Percentiles rank a stretch among this genome's conserved stretches.
These are phyloP conservation scores for Styphnolobium japonicum DNA, from an alignment of 306 rosid species.

Conservation along the genomic window DNA sequence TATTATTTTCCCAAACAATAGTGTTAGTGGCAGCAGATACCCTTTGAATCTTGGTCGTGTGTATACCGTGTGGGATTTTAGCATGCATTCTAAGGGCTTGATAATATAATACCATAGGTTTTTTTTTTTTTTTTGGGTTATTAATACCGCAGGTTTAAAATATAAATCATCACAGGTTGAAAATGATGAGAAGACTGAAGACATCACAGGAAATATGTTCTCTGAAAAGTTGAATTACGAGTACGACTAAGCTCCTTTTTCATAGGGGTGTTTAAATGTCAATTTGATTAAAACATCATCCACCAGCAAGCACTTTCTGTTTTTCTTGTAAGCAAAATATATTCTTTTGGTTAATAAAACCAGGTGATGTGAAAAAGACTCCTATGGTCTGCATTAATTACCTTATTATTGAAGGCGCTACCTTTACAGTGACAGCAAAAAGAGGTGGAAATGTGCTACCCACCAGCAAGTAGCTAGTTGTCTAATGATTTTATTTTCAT, in stretches of 20 bases:
- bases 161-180: background rate
- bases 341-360: background rate
- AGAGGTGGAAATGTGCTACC: conserved; percentile 6
- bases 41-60: background rate
- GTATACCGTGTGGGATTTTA: background rate
- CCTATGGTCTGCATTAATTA: background rate
- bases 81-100: background rate
- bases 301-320: background rate
- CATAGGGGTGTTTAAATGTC: too few relatives aligned
- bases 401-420: conserved; percentile 9
- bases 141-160: background rate
- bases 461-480: background rate
- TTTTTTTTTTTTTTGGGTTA: too few relatives aligned
- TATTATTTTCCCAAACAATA: background rate
- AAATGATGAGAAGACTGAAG: background rate
- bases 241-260: background rate
- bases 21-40: background rate
- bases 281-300: background rate
- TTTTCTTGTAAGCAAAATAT: background rate
- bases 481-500: background rate
- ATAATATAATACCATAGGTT: background rate
- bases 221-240: background rate
- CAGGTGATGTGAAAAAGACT: conserved; percentile 4
- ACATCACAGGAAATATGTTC: background rate
- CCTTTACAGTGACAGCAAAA: background rate